phyloP scores from a whole-genome alignment of 345 rosid species.

The Eucalyptus leucophloia region DNA sequence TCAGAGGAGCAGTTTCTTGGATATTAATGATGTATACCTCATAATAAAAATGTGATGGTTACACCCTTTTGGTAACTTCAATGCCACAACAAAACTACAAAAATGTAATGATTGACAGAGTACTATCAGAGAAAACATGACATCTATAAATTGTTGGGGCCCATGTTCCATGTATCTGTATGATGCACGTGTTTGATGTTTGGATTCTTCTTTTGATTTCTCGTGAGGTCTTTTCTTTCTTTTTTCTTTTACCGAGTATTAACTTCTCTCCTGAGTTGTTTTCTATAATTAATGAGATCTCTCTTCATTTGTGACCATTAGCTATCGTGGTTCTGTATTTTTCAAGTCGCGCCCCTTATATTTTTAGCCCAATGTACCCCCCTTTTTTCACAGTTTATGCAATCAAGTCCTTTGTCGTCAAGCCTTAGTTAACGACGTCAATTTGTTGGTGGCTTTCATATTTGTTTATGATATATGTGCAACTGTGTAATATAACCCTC shows the following conservation, averaged over 20 bases:
- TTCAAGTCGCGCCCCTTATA: background rate
- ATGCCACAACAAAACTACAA: background rate
- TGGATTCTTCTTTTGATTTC: background rate
- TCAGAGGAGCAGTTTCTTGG: background rate
- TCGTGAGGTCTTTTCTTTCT: background rate
- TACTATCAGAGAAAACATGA: background rate
- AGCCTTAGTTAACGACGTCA: background rate
- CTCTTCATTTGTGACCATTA: background rate
- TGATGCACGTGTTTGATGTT: background rate
- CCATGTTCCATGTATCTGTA: fast-evolving
- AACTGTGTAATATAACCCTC: background rate
- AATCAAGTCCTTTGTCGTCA: background rate
- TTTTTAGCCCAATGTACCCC: background rate
- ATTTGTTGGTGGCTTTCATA: background rate
- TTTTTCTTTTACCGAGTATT: too few species aligned
- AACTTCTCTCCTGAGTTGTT: background rate
- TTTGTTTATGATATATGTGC: background rate
- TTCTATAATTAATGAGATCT: background rate
- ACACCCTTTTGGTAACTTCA: too few species aligned
- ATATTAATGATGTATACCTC: background rate
- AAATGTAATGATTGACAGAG: background rate
- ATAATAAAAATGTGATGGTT: background rate
- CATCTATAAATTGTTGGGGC: background rate
- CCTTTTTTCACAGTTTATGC: background rate
- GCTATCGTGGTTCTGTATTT: background rate